Percentiles rank a stretch among this genome's conserved stretches.
Evolutionary conservation across 2,329 filamentous ascomycete species (phyloP).

Genomic region (Didymella keratinophila): DNA sequence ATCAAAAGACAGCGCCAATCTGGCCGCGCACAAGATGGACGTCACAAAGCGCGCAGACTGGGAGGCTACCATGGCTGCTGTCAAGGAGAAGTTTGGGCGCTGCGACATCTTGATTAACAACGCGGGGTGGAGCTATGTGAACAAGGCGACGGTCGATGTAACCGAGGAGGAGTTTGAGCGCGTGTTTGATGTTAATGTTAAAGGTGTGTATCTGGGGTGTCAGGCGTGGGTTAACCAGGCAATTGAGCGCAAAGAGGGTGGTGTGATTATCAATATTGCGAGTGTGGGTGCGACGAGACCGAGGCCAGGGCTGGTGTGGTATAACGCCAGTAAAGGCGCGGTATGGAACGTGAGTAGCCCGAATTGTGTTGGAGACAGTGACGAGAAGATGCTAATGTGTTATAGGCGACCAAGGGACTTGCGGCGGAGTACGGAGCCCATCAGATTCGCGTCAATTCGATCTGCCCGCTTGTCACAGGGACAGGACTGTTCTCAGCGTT

Average conservation of each 20-base stretch:
- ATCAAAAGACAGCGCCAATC: constrained; percentile 48
- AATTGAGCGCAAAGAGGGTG: constrained; percentile 63
- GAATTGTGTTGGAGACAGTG: too few relatives aligned
- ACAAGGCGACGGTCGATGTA: constrained; percentile 66
- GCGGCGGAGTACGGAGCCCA: constrained; percentile 77
- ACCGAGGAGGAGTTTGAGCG: constrained; percentile 72
- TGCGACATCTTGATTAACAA: constrained; percentile 70
- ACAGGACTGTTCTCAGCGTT: constrained; percentile 70
- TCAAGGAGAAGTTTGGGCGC: constrained; percentile 60
- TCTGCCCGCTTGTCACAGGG: constrained; percentile 72
- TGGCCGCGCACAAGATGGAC: constrained; percentile 55
- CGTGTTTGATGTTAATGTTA: constrained; percentile 74
- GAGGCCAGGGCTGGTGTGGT: constrained; percentile 71
- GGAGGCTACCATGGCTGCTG: constrained; percentile 61
- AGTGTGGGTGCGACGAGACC: constrained; percentile 70
- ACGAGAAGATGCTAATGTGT: background rate
- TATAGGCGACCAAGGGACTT: constrained; percentile 66
- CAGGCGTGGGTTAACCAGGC: constrained; percentile 68
- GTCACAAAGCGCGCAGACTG: constrained; percentile 63
- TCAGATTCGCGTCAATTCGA: constrained; percentile 75
- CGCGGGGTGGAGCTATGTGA: constrained; percentile 64
- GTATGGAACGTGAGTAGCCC: constrained; percentile 62
- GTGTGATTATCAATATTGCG: constrained; percentile 71
- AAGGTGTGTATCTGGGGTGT: constrained; percentile 69
- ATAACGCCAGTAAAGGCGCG: constrained; percentile 73